phyloP scores from a whole-genome alignment of 192 early-diverging fungal species.

The Backusella tuberculispora region DNA sequence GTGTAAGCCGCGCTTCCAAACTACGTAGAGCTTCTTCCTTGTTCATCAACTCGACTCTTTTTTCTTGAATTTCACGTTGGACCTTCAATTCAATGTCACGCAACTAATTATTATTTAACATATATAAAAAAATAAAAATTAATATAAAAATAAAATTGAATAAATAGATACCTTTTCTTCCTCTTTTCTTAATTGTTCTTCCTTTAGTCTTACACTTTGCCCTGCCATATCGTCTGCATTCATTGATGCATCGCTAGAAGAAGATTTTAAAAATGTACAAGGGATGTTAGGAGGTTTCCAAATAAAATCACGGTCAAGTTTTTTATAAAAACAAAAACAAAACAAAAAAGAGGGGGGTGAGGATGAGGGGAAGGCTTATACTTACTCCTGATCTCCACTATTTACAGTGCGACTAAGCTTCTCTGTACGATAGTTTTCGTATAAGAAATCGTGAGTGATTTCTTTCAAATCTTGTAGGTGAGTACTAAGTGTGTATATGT shows the following conservation, averaged over 20 bases:
- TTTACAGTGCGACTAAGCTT: conserved; percentile 69
- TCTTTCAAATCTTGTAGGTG: conserved; percentile 98
- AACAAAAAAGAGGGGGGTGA: not conserved
- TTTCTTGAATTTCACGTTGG: conserved; percentile 58
- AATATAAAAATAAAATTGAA: not conserved
- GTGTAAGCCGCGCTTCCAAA: conserved; percentile 50
- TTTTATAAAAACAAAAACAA: not conserved
- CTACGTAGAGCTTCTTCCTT: conserved; percentile 60
- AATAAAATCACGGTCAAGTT: too few relatives aligned
- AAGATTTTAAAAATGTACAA: not conserved
- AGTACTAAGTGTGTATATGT: conserved; percentile 63
- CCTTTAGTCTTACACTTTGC: conserved; percentile 53
- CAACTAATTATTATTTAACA: conserved; percentile 35
- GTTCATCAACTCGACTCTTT: conserved; percentile 59
- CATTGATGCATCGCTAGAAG: conserved; percentile 36
- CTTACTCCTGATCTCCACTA: conserved; percentile 52
- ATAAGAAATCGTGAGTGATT: conserved; percentile 93
- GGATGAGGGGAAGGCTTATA: not conserved
- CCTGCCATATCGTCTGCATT: conserved; percentile 48
- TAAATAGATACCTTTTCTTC: conserved; percentile 47
- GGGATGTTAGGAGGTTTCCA: too few relatives aligned
- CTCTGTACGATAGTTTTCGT: conserved; percentile 93
- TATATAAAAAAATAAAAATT: not conserved
- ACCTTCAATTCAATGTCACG: conserved; percentile 57
- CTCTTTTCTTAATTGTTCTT: conserved; percentile 58